phyloP scores from a whole-genome alignment of 495 filamentous ascomycete species.

The Rhizodiscina lignyota region DNA sequence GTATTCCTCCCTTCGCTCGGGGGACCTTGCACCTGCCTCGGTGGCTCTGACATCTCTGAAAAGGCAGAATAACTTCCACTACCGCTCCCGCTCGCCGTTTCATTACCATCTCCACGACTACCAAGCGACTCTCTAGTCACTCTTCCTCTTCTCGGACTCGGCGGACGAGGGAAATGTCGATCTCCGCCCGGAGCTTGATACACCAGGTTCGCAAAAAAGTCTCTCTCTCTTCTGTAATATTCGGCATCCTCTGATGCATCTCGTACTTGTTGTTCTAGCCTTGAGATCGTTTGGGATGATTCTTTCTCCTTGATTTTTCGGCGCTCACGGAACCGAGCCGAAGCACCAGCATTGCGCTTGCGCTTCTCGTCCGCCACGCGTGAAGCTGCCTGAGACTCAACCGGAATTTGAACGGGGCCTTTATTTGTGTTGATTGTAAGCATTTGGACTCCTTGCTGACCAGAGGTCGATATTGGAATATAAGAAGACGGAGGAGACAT shows the following conservation, averaged over 20 bases:
- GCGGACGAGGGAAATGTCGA: conserved; percentile 19
- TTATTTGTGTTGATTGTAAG: conserved; percentile 21
- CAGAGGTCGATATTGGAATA: conserved; percentile 21
- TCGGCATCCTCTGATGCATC: conserved; percentile 22
- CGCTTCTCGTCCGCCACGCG: conserved; percentile 24
- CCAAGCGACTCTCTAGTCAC: no score
- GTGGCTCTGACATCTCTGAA: background rate
- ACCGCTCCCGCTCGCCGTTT: background rate
- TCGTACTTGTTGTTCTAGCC: conserved; percentile 39
- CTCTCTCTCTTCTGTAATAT: conserved; percentile 23
- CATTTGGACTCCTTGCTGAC: conserved; percentile 21
- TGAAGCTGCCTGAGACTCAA: conserved; percentile 24
- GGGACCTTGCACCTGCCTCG: no score
- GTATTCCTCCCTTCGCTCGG: background rate
- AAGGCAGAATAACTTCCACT: background rate
- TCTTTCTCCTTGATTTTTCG: conserved; percentile 81
- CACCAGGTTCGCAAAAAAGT: conserved; percentile 18
- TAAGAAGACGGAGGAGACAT: conserved; percentile 5
- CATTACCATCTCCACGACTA: background rate
- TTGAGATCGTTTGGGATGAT: conserved; percentile 45
- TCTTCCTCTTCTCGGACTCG: conserved; percentile 16
- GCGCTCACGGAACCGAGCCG: conserved; percentile 71
- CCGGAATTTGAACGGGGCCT: conserved; percentile 23
- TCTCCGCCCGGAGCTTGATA: conserved; percentile 15
- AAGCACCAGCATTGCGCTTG: conserved; percentile 75